Base-by-base conservation (phyloP, 2,329 filamentous ascomycete species). In the Emergomyces orientalis region DNA sequence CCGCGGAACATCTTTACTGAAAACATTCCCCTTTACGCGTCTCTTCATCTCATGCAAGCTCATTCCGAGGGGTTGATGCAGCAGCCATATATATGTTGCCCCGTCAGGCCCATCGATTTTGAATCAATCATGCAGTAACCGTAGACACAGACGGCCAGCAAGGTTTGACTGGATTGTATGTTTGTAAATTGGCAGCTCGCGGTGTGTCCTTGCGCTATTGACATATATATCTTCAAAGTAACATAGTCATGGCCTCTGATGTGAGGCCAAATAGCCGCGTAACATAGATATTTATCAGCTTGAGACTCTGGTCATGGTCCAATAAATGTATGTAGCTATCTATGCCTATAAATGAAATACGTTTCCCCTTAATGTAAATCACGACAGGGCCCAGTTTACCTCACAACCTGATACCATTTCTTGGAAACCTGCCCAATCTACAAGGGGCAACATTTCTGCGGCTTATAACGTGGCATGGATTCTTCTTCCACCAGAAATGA, bases 281-380 rank as follows among this genome's bases (percentile, higher is more conserved):
- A n/a, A n/a, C n/a, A n/a, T n/a, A n/a, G n/a, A 17, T 7, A 17
- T 22, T n/a, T 1, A 22, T 45, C 43, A 45, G 17, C 43, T 45
- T 2, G 43, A 4, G 52, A 37, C 52, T 22, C 30, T 37, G 22
- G 25, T 11, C 3, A 13, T 3, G 8, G 11, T 56, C 63, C n/a
- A n/a, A n/a, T n/a, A n/a, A n/a, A n/a, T 69, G 67, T 45, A 69
- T 63, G 61, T 72, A 73, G 9, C 72, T 63, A n/a, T n/a, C 1
- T 17, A 54, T 27, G 39, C 32, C 30, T 5, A 22, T 4, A 6
- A 52, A 30, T 8, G 43, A n/a, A 41, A 19, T 30, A 59, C 47
- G 25, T 17, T 59, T 62, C 61, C 32, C 3, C 3, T 52, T 60
- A 64, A 65, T 34, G 22, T 14, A 67, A n/a, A 51, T 70, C 67